Conservation (phyloP, 768 basidiomycete species). For the Russula compacta region DNA sequence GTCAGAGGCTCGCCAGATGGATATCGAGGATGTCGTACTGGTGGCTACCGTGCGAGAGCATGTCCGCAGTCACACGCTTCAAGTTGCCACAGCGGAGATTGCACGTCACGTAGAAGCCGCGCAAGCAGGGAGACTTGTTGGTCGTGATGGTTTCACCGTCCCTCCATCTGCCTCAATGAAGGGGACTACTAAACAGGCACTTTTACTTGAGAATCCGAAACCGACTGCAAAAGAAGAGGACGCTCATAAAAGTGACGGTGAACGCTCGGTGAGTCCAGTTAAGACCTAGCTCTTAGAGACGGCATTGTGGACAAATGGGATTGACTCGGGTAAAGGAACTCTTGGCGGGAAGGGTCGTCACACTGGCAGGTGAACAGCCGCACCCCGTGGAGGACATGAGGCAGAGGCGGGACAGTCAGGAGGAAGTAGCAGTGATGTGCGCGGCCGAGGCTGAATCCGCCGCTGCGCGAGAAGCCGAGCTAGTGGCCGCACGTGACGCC, state of each 20-base stretch:
- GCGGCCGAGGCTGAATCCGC: neutral
- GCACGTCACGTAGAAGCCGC: neutral
- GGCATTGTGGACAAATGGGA: neutral
- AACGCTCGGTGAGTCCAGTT: neutral
- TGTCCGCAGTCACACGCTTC: neutral
- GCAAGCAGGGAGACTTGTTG: neutral
- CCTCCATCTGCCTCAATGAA: neutral
- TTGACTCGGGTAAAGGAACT: neutral
- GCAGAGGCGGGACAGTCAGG: neutral
- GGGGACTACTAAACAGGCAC: neutral
- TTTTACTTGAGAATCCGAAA: neutral
- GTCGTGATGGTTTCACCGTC: neutral
- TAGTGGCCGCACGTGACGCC: no score
- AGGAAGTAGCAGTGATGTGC: neutral
- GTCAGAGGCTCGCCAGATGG: constrained; percentile 5
- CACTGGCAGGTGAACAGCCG: neutral
- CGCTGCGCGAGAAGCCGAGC: neutral
- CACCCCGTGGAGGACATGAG: neutral
- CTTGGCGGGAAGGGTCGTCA: no score
- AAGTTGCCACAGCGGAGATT: neutral
- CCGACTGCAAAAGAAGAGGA: neutral
- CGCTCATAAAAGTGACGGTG: neutral
- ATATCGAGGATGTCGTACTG: constrained; percentile 5
- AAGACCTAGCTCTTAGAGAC: neutral
- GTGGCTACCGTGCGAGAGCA: constrained; percentile 5